These are phyloP conservation scores for Rhizophagus clarus DNA, from an alignment of 192 early-diverging fungal genomes.

Conservation along the genomic window DNA sequence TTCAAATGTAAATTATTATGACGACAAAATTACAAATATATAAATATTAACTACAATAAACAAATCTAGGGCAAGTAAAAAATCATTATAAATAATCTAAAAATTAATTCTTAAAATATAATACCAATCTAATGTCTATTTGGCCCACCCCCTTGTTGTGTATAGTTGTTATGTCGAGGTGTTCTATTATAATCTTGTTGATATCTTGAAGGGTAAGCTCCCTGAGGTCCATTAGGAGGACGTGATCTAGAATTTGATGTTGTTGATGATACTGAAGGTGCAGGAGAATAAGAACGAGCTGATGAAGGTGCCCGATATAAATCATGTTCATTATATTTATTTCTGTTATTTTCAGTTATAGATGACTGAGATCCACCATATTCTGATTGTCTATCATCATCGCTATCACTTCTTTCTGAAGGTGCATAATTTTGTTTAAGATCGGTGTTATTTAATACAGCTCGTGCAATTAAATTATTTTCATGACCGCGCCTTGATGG, in stretches of 20 bases:
- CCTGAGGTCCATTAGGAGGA: background rate
- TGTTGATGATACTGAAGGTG: background rate
- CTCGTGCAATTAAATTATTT: background rate
- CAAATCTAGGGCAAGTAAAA: background rate
- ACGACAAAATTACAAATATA: background rate
- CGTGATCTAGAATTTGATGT: background rate
- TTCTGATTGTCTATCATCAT: background rate
- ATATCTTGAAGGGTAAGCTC: background rate
- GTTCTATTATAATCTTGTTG: background rate
- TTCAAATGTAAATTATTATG: too few species aligned
- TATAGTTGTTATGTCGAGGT: background rate
- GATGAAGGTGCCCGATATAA: background rate
- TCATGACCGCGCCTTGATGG: background rate
- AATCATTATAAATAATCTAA: background rate
- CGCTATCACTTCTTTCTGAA: background rate
- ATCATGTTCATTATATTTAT: background rate
- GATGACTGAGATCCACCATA: background rate
- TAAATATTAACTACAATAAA: background rate
- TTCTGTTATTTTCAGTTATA: background rate
- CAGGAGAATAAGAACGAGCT: background rate
- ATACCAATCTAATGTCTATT: background rate
- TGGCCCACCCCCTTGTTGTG: constrained; percentile 3
- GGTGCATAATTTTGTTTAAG: too few species aligned
- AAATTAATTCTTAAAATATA: background rate
- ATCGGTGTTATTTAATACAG: background rate